Base-by-base conservation (phyloP, 495 filamentous ascomycete species). In the Xylaria venustula region DNA sequence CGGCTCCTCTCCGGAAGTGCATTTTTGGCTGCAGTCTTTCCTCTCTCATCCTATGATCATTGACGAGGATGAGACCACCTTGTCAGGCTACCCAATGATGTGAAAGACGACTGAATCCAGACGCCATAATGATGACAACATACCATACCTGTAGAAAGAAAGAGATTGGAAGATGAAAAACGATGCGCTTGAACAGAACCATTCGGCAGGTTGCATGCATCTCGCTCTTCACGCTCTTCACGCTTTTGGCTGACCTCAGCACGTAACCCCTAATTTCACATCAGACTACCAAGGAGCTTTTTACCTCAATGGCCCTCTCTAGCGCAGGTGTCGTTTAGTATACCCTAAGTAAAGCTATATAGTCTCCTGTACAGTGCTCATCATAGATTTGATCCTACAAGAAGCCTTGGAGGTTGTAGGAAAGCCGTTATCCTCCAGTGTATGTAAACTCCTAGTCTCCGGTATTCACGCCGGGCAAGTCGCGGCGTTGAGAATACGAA, bases 211-310 rank as follows among this genome's bases (percentile, higher is more conserved):
- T n/a, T n/a, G n/a, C n/a, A n/a, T n/a, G n/a, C n/a, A n/a, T n/a
- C n/a, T n/a, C n/a, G n/a, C n/a, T n/a, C n/a, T n/a, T 9, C 37
- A 15, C 37, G 37, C 14, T 40, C 3, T 40, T 15, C 7, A 3
- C 7, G 14, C 37, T 28, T 54, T 28, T 54, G 36, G 37, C 53
- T 44, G 53, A 40, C 53, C 53, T 45, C 37, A 45, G 37, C 37
- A 55, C 32, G 6, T 22, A 11, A 22, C 53, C 26, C 19, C 17
- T 55, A 45, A 55, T 55, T 45, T 44, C 53, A 22, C n/a, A 14
- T 26, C 3, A 12, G 12, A 32, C 25, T 4, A 9, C 25, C n/a
- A n/a, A n/a, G 25, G 40, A 45, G 17, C 26, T 17, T 8, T 54
- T 12, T 7, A 8, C 37, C 14, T 15, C 6, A 40, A 40, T 12